These are phyloP conservation scores for Phytophthora nicotianae DNA, from an alignment of 352 stramenopile species.

Conservation along the genomic window DNA sequence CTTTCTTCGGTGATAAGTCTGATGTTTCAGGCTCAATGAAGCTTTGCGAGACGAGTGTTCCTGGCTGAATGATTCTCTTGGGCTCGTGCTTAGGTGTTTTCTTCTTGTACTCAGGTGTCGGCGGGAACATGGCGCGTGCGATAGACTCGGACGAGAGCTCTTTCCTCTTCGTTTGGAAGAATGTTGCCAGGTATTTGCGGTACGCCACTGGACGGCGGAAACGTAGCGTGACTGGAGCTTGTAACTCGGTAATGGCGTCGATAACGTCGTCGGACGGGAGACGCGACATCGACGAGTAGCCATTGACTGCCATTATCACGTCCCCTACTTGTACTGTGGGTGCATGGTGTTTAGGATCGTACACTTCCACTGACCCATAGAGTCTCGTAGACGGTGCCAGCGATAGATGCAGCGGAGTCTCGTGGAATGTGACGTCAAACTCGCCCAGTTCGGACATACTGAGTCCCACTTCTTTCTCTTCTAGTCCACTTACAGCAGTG, in stretches of 20 bases:
- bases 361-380: conserved; percentile 78
- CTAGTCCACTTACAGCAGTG: conserved; percentile 23
- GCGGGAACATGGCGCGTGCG: conserved; percentile 69
- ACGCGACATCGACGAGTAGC: conserved; percentile 45
- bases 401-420: conserved; percentile 54
- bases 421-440: conserved; percentile 58
- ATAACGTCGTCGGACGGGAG: conserved; percentile 64
- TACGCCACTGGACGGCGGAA: conserved; percentile 67
- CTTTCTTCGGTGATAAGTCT: conserved; percentile 21
- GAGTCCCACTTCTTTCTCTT: conserved; percentile 13
- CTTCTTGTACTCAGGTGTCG: conserved; percentile 70
- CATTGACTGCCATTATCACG: conserved; percentile 74
- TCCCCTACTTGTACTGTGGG: conserved; percentile 61
- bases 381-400: conserved; percentile 72
- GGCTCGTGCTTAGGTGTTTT: conserved; percentile 13
- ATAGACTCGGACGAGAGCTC: conserved; percentile 53
- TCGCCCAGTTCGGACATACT: conserved; percentile 57
- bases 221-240: conserved; percentile 50
- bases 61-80: conserved; percentile 21
- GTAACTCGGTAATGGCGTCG: conserved; percentile 52
- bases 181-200: conserved; percentile 55
- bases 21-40: conserved; percentile 38
- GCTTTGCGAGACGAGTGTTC: conserved; percentile 32
- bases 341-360: conserved; percentile 58
- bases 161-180: conserved; percentile 38